Evolutionary conservation across 768 basidiomycete species (phyloP).

Genomic region (Leccinum barrowsii): DNA sequence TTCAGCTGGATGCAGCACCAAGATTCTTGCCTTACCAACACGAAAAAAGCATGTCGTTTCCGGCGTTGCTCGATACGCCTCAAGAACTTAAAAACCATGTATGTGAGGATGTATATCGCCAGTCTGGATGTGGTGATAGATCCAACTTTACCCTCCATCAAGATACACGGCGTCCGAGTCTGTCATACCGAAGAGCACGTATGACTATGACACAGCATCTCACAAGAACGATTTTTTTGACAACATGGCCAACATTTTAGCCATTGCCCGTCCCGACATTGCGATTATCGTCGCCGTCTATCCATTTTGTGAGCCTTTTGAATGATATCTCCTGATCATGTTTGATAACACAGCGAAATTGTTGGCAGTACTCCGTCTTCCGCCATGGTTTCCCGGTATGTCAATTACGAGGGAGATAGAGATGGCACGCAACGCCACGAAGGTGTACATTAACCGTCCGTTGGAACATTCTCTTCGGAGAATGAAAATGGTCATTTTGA

Average conservation of each 20-base stretch:
- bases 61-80: not conserved
- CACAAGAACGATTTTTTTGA: not conserved
- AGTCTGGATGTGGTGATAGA: not conserved
- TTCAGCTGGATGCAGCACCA: not conserved
- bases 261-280: not conserved
- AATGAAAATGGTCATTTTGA: not conserved
- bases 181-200: not conserved
- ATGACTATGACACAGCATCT: not conserved
- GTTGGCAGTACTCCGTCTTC: not conserved
- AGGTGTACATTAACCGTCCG: not conserved
- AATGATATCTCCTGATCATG: not conserved
- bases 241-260: not conserved
- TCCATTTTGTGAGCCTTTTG: not conserved
- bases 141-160: not conserved
- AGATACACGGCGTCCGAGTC: not conserved
- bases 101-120: not conserved
- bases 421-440: not conserved
- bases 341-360: not conserved
- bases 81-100: not conserved
- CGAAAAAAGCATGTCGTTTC: not conserved
- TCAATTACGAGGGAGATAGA: not conserved
- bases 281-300: not conserved
- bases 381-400: not conserved
- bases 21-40: not conserved
- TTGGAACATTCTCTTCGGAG: not conserved